Evolutionary conservation across 495 filamentous ascomycete species (phyloP).

Genomic region (Lophiostoma macrostomum): DNA sequence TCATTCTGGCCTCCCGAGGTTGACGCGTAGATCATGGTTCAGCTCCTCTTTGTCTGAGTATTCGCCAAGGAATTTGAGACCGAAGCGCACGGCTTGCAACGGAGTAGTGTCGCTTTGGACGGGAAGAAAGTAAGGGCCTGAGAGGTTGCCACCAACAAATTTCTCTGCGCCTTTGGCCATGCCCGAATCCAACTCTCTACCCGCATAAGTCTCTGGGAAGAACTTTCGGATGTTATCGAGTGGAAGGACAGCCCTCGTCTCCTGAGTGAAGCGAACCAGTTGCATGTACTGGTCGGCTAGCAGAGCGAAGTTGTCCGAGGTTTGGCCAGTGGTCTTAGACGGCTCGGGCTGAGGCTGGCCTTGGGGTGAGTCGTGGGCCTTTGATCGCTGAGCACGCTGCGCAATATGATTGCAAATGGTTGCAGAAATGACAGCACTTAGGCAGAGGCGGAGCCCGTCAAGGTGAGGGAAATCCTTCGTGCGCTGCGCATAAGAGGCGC

Average conservation of each 20-base stretch:
- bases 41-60: conserved; percentile 20
- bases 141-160: conserved; percentile 8
- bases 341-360: not conserved
- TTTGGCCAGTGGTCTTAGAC: not conserved
- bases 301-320: conserved; percentile 6
- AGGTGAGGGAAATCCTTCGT: conserved; percentile 21
- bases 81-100: conserved; percentile 31
- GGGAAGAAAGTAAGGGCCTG: conserved; percentile 28
- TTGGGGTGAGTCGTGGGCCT: conserved; percentile 16
- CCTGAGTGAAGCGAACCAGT: conserved; percentile 8
- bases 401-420: conserved; percentile 18
- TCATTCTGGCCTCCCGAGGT: conserved; percentile 23
- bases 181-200: conserved; percentile 1
- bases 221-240: conserved; percentile 10
- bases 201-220: conserved; percentile 25
- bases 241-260: conserved; percentile 15
- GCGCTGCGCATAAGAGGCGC: conserved; percentile 8
- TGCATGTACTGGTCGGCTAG: conserved; percentile 9
- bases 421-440: conserved; percentile 20
- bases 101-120: conserved; percentile 22
- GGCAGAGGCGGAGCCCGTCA: conserved; percentile 26
- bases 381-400: conserved; percentile 2
- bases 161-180: conserved; percentile 12
- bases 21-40: conserved; percentile 17
- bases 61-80: conserved; percentile 21